Evolutionary conservation across 768 basidiomycete species (phyloP), one percentile per base, ranked within the genome.

Genomic region (Trichaptum fuscoviolaceum): DNA sequence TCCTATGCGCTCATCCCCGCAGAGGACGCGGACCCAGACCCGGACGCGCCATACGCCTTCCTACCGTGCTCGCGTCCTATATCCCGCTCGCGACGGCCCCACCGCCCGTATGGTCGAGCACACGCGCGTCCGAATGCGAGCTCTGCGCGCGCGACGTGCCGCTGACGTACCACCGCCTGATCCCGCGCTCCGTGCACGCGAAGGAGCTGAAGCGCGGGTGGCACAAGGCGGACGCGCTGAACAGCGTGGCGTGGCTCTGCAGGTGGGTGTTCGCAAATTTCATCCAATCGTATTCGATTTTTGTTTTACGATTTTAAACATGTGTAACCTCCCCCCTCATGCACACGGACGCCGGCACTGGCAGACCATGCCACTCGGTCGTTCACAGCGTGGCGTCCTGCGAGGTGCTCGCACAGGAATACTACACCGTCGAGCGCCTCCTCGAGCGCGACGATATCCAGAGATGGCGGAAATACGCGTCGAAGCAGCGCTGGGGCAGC

Each of bases 231-330:
- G 71, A 75, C 35, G 80, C 83, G 80, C 63, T 87, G 30, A 84
- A 84, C 67, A 82, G 83, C 6, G 85, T 87, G 9, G 86, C 86
- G 20, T 87, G 85, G 85, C 75, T 87, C 25, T 88, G 86, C 71
- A 73, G 85, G 72, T 71, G 68, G 24, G 74, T 71, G 7, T 5
- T 35, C n/a, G n/a, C n/a, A n/a, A n/a, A n/a, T n/a, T n/a, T n/a
- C n/a, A n/a, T n/a, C n/a, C n/a, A n/a, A 24, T n/a, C 57, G 24
- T 25, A 24, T 30, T 60, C 20, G 8, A 61, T 35, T 20, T n/a
- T 63, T 20, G 25, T 35, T 58, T 60, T 24, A 25, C 12, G 35
- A 36, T n/a, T 42, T n/a, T n/a, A n/a, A n/a, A n/a, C n/a, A n/a
- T n/a, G n/a, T n/a, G n/a, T n/a, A n/a, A n/a, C 30, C 30, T 30